Evolutionary conservation across 495 filamentous ascomycete species (phyloP), one percentile per base, ranked within the genome.

Genomic region (Hypoxylon rickii): DNA sequence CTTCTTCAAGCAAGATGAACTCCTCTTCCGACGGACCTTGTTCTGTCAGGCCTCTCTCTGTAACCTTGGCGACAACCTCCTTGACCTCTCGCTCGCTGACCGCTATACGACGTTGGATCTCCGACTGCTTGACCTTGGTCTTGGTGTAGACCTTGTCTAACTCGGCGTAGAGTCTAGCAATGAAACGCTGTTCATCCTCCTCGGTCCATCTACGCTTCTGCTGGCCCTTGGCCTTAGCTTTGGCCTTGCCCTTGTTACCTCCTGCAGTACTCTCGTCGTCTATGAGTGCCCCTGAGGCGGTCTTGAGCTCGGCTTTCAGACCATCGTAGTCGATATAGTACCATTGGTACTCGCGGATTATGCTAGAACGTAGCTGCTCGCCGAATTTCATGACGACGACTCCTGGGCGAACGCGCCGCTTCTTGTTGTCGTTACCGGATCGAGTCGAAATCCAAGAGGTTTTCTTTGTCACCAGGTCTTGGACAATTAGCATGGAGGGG

Each of bases 281-380:
- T 36, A 76, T 58, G 50, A 79, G 21, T 12, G 70, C 73, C 48
- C 84, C 81, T 57, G 83, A 88, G 24, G 83, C 79, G 24, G 79
- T 86, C 70, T 93, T 96, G 52, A 99, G 85, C 57, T 89, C 85
- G 59, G 78, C 77, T 74, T 99, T 99, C 39, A 99, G 83, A 52
- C 87, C 89, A 61, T 97, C 91, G 73, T 99, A 99, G 70, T 87
- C 86, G 73, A 99, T 97, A 76, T 97, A 99, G 79, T 95, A 88
- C 81, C 90, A 95, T 70, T 89, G 85, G 76, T 92, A 98, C 71
- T 97, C 94, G 76, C 87, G 88, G 73, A 97, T 91, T 65, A 96
- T 83, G 58, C 92, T 96, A 51, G 89, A 90, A 33, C 88, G 88
- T 55, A 99, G 84, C 78, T 97, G 91, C 70, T 96, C 88, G 67